Evolutionary conservation across 1,139 yeast genomes (phyloP), one percentile per base, ranked within the genome.

Genomic region (Yarrowia galli): DNA sequence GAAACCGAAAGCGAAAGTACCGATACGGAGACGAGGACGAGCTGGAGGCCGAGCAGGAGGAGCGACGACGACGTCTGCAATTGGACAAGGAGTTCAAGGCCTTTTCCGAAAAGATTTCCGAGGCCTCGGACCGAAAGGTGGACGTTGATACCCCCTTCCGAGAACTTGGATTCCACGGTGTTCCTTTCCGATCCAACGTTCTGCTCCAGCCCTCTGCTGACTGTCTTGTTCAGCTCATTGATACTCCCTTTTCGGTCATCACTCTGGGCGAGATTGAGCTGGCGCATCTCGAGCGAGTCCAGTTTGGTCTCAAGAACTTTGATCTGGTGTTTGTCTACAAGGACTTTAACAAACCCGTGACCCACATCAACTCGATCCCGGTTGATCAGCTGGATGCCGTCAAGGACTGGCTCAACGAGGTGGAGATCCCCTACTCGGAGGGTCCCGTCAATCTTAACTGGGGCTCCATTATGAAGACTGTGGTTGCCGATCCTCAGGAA

Each of bases 21-120:
- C 82, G 97, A 76, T 95, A 95, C 75, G 99, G 99, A 68, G 99
- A 95, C 77, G 99, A 95, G 79, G 99, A 95, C 79, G 99, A 95
- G 80, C 83, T 96, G 72, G 99, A 96, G 79, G 98, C 95, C 79
- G 99, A 96, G 80, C 98, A 95, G 80, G 98, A 95, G 79, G 99
- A 95, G 80, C 88, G 98, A 80, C 86, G 96, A 78, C 86, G 97
- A 78, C 90, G 97, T 74, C 90, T 91, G 20, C 86, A 92, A 64
- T 85, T 95, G 75, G 98, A 96, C 81, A 92, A 90, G 78, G 99
- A 96, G 79, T 95, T 93, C 80, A 89, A 87, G 78, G 83, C 85
- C 66, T 96, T 92, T 82, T 95, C 96, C 36, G 98, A 95, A 78
- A 85, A 89, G 71, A 93, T 95, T 74, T 89, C 97, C 9, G 97